A percentile compares a stretch with the other conserved stretches of the same genome.
phyloP scores from a whole-genome alignment of 192 early-diverging fungal species.

The Rhizoclosmatium sp. region DNA sequence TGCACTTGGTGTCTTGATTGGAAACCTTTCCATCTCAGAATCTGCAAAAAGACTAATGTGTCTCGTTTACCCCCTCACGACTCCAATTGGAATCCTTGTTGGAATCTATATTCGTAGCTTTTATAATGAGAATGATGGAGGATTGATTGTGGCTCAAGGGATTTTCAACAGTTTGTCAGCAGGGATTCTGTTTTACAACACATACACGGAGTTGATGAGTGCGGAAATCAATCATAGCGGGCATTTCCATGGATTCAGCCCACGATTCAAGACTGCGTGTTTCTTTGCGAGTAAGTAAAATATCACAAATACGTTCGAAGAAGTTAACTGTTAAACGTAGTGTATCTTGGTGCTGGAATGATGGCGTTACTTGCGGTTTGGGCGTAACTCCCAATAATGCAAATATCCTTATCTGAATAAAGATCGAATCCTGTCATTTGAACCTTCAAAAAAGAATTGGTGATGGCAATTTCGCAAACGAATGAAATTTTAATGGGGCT shows the following conservation, averaged over 20 bases:
- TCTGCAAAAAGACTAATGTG: conserved; percentile 10
- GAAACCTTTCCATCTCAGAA: neutral
- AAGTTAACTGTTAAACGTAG: no score
- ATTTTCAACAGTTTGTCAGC: conserved; percentile 81
- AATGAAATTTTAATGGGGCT: no score
- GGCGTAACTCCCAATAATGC: no score
- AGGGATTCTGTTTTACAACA: conserved; percentile 82
- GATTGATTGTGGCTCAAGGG: conserved; percentile 71
- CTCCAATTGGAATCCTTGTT: conserved; percentile 80
- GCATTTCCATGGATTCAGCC: conserved; percentile 55
- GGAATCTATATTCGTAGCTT: conserved; percentile 45
- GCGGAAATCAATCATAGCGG: conserved; percentile 69
- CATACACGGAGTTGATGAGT: conserved; percentile 76
- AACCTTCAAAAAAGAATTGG: neutral
- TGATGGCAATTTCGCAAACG: no score
- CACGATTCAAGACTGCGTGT: conserved; percentile 52
- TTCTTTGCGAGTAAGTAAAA: conserved; percentile 53
- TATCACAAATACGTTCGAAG: no score
- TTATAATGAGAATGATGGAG: neutral
- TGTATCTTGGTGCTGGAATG: conserved; percentile 74
- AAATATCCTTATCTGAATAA: neutral
- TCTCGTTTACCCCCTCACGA: conserved; percentile 72
- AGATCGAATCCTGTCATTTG: neutral
- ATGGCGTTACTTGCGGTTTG: conserved; percentile 62
- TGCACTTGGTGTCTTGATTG: conserved; percentile 39